These are phyloP conservation scores for Nakazawaea ishiwadae DNA, from an alignment of 805 yeast genomes.

Conservation along the genomic window DNA sequence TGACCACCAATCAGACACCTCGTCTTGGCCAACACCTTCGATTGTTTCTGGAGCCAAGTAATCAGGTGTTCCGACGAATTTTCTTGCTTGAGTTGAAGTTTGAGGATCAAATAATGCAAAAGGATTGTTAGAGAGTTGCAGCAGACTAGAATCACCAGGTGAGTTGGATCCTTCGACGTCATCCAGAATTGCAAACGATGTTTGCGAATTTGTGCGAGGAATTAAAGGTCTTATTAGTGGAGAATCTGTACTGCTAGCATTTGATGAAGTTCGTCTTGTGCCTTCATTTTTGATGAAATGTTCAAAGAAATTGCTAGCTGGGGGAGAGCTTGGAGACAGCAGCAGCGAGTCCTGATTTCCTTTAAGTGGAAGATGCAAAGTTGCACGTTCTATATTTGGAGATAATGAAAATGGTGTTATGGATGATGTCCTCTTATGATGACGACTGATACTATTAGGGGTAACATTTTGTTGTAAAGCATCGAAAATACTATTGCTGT, in stretches of 20 bases:
- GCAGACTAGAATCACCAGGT: constrained; percentile 11
- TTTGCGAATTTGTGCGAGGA: constrained; percentile 47
- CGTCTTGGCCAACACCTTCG: constrained; percentile 76
- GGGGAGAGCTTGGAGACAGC: constrained; percentile 15
- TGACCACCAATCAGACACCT: constrained; percentile 98
- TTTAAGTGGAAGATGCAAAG: constrained; percentile 2
- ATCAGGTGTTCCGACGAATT: constrained; percentile 96
- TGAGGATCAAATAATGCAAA: constrained; percentile 76
- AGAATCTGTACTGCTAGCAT: constrained; percentile 39
- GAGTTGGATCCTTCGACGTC: constrained; percentile 32
- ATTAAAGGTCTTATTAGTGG: constrained; percentile 45
- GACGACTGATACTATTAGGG: not conserved
- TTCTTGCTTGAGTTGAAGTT: constrained; percentile 46
- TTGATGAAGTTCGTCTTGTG: constrained; percentile 21
- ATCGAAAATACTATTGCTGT: constrained; percentile 14
- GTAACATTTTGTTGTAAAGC: constrained; percentile 5
- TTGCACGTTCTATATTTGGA: constrained; percentile 29
- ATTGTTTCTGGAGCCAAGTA: constrained; percentile 97
- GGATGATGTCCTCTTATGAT: constrained; percentile 30
- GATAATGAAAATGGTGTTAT: constrained; percentile 41
- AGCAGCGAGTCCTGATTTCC: constrained; percentile 4
- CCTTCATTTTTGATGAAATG: constrained; percentile 18
- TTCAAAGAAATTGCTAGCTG: constrained; percentile 24
- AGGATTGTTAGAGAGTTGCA: constrained; percentile 5
- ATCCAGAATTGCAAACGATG: constrained; percentile 51